These are phyloP conservation scores for Podospora anserina DNA, from an alignment of 495 filamentous ascomycete genomes.

Conservation along the genomic window DNA sequence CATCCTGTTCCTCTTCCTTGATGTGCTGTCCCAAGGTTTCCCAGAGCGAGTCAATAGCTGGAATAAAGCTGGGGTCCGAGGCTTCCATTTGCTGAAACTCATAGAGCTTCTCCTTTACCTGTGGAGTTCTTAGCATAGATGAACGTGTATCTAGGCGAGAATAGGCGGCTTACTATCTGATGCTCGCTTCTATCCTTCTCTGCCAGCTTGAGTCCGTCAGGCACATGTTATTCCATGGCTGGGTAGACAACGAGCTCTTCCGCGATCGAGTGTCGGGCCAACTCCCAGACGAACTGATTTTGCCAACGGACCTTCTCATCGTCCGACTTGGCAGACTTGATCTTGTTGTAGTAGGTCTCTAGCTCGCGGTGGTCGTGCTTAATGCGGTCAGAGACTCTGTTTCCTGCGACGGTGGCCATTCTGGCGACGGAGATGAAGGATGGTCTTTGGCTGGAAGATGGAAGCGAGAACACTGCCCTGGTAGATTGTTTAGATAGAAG, in stretches of 20 bases:
- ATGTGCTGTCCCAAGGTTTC: slow-evolving; percentile 54
- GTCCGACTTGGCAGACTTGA: slow-evolving; percentile 46
- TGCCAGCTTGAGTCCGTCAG: slow-evolving; percentile 47
- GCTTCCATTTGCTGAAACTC: slow-evolving; percentile 56
- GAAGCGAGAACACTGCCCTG: background rate
- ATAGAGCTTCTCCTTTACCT: slow-evolving; percentile 64
- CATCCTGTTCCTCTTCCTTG: slow-evolving; percentile 56
- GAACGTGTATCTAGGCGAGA: background rate
- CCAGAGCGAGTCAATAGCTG: slow-evolving; percentile 54
- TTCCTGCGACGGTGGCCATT: slow-evolving; percentile 3
- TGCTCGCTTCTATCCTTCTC: slow-evolving; percentile 61
- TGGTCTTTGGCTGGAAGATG: slow-evolving; percentile 10
- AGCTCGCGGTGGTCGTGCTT: slow-evolving; percentile 63
- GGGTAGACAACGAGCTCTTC: slow-evolving; percentile 73
- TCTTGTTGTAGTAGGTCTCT: slow-evolving; percentile 55
- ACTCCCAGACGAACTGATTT: slow-evolving; percentile 69
- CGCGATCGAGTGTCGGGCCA: slow-evolving; percentile 62
- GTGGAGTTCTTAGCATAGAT: background rate
- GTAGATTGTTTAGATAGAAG: background rate
- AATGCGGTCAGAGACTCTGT: slow-evolving; percentile 51
- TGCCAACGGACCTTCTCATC: slow-evolving; percentile 54
- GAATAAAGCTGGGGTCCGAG: slow-evolving; percentile 46
- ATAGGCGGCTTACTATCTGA: slow-evolving; percentile 40
- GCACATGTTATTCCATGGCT: slow-evolving; percentile 57
- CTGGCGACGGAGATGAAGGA: background rate